Evolutionary conservation across 106 monocot species (phyloP).

Genomic region (Allium fistulosum): DNA sequence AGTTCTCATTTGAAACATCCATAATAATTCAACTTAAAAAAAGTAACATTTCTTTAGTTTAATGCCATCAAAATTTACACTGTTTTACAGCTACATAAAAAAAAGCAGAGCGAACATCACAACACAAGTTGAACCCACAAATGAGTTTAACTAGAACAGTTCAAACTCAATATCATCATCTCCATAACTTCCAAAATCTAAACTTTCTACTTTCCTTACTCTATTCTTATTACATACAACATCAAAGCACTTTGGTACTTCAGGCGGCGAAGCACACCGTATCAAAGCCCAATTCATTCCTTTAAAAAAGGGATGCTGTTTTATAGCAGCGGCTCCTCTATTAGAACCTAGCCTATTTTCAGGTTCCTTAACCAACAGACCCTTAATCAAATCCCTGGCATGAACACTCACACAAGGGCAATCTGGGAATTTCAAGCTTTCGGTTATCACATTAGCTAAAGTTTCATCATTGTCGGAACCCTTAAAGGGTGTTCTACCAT

Average conservation of each 20-base stretch:
- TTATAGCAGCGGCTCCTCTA: conserved; percentile 79
- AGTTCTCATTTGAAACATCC: too few relatives aligned
- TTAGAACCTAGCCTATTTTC: conserved; percentile 55
- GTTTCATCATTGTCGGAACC: conserved; percentile 67
- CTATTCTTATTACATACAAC: not conserved
- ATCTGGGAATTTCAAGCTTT: conserved; percentile 53
- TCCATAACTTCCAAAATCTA: conserved; percentile 43
- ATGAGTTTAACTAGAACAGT: conserved; percentile 27
- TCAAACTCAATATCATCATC: conserved; percentile 55
- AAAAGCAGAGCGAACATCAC: not conserved
- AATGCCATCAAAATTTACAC: too few relatives aligned
- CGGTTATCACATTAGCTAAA: conserved; percentile 47
- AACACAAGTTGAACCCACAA: not conserved
- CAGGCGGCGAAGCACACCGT: conserved; percentile 60
- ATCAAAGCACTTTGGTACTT: conserved; percentile 31
- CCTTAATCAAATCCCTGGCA: conserved; percentile 61
- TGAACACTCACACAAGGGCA: conserved; percentile 36
- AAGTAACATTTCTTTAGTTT: too few relatives aligned
- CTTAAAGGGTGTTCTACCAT: conserved; percentile 67
- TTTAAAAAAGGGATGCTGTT: conserved; percentile 63
- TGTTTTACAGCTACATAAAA: too few relatives aligned
- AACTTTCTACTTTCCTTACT: conserved; percentile 34
- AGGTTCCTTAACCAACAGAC: conserved; percentile 65
- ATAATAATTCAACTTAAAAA: too few relatives aligned
- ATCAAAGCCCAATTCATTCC: conserved; percentile 84